These are phyloP conservation scores for Pseudocercospora musae DNA, from an alignment of 2,329 filamentous ascomycete genomes.

Conservation along the genomic window DNA sequence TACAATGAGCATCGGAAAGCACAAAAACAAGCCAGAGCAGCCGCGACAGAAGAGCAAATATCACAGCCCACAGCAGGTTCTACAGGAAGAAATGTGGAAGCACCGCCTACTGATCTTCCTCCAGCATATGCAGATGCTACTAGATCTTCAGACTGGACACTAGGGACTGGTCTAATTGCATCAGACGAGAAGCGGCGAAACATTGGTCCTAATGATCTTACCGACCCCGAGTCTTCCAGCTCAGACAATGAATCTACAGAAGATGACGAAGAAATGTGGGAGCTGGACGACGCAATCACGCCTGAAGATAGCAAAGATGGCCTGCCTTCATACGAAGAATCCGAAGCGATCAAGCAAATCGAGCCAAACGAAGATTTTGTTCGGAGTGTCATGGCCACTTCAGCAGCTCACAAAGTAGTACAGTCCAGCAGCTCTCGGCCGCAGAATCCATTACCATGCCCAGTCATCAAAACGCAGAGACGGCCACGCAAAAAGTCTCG, in stretches of 20 bases:
- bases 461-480: slow-evolving; percentile 53
- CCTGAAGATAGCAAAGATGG: slow-evolving; percentile 13
- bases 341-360: slow-evolving; percentile 15
- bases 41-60: slow-evolving; percentile 9
- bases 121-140: slow-evolving; percentile 11
- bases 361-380: slow-evolving; percentile 25
- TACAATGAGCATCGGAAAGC: slow-evolving; percentile 30
- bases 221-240: slow-evolving; percentile 1
- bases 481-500: slow-evolving; percentile 48
- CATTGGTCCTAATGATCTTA: neutral
- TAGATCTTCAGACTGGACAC: neutral
- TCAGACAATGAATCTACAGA: slow-evolving; percentile 24
- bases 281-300: slow-evolving; percentile 31
- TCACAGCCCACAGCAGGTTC: neutral
- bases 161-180: neutral
- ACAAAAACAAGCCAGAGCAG: slow-evolving; percentile 18
- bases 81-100: neutral
- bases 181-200: slow-evolving; percentile 2
- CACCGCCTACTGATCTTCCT: neutral
- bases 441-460: slow-evolving; percentile 36
- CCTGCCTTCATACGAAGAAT: slow-evolving; percentile 31
- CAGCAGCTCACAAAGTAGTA: neutral
- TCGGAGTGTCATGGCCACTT: slow-evolving; percentile 21
- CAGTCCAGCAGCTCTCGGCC: neutral
- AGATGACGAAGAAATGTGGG: slow-evolving; percentile 33